These are phyloP conservation scores for Ganoderma lucidum DNA, from an alignment of 1,284 basidiomycete species.

Conservation along the genomic window DNA sequence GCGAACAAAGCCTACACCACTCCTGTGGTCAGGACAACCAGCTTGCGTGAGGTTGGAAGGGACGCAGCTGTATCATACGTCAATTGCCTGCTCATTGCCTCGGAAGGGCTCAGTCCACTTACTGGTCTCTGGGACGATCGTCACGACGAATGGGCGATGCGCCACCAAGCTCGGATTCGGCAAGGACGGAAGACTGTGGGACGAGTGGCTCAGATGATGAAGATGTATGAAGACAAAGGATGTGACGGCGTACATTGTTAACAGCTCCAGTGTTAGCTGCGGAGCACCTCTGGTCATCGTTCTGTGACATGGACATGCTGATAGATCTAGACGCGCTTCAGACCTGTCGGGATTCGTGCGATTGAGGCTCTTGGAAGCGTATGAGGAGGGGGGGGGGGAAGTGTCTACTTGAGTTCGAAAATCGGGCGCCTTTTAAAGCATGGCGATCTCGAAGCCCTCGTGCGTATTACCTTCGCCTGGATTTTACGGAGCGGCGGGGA, in stretches of 20 bases:
- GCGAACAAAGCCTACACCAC: background rate
- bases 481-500: background rate
- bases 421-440: slow-evolving; percentile 1
- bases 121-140: background rate
- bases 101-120: background rate
- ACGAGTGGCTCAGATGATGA: background rate
- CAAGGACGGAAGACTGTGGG: background rate
- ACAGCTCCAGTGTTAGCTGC: background rate
- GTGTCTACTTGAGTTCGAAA: background rate
- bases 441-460: background rate
- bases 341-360: background rate
- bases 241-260: background rate
- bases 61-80: background rate
- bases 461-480: background rate
- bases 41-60: background rate
- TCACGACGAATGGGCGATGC: background rate
- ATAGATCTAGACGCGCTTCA: background rate
- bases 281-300: background rate
- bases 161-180: background rate
- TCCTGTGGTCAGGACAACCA: background rate
- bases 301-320: background rate
- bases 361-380: background rate
- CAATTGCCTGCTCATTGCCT: background rate
- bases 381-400: background rate
- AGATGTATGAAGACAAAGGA: background rate